These are phyloP conservation scores for Globisporangium nagaii DNA, from an alignment of 352 stramenopile genomes.

Conservation along the genomic window DNA sequence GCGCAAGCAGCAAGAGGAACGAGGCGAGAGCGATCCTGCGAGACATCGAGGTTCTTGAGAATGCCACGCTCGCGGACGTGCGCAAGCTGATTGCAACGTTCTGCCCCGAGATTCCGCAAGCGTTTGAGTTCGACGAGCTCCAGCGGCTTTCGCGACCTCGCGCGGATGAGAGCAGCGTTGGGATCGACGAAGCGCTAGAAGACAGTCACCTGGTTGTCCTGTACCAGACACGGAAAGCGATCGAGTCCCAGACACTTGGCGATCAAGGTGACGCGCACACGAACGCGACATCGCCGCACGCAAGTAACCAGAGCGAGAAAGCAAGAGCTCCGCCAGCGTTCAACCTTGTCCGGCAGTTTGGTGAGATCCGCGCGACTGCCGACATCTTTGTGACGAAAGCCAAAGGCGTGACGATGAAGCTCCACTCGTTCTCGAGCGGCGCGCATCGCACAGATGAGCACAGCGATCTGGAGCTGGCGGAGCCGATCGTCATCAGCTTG, in stretches of 20 bases:
- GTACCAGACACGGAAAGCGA: background rate
- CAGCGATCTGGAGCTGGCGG: background rate
- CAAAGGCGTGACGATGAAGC: background rate
- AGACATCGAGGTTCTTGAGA: conserved; percentile 18
- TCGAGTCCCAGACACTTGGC: background rate
- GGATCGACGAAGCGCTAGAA: background rate
- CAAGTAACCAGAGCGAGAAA: background rate
- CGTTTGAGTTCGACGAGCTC: conserved; percentile 16
- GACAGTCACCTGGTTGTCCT: background rate
- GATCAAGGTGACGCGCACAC: background rate
- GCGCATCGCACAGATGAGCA: background rate
- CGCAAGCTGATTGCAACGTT: conserved; percentile 24
- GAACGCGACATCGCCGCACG: background rate
- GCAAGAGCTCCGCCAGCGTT: background rate
- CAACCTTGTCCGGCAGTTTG: conserved; percentile 3
- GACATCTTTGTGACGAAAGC: background rate
- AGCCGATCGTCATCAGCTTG: background rate
- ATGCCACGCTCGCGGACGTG: conserved; percentile 19
- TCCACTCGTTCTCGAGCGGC: background rate
- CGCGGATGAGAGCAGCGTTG: background rate
- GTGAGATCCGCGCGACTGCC: background rate
- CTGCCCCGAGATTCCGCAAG: conserved; percentile 11
- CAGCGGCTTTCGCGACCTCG: background rate
- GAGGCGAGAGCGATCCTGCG: background rate
- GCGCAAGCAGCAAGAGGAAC: background rate